Evolutionary conservation across 2,329 filamentous ascomycete genomes (phyloP).

Genomic region (Phaeosphaeriaceae sp.): DNA sequence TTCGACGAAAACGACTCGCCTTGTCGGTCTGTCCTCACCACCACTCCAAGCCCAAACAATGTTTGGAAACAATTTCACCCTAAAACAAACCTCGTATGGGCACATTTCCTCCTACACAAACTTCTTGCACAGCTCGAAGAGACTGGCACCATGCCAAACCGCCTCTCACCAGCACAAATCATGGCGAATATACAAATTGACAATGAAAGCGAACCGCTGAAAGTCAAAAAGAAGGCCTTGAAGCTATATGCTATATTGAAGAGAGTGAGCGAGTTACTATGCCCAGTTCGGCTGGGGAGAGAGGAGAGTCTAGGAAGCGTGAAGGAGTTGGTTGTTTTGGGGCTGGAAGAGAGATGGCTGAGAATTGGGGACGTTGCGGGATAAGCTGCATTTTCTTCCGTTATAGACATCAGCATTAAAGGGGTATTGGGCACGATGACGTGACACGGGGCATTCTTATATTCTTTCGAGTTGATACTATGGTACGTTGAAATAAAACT

Average conservation of each 20-base stretch:
- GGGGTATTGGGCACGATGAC: too few species aligned
- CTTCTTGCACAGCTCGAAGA: constrained; percentile 53
- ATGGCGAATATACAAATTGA: constrained; percentile 17
- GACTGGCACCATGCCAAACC: constrained; percentile 25
- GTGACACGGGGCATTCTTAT: too few species aligned
- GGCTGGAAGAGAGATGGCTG: constrained; percentile 44
- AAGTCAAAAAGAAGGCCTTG: constrained; percentile 44
- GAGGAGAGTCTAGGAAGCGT: constrained; percentile 33
- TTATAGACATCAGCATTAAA: too few species aligned
- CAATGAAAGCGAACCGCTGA: constrained; percentile 12
- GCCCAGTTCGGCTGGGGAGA: constrained; percentile 44
- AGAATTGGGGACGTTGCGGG: constrained; percentile 41
- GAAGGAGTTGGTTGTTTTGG: constrained; percentile 43
- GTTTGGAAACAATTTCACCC: constrained; percentile 63
- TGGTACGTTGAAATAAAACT: too few species aligned
- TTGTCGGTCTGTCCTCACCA: constrained; percentile 1
- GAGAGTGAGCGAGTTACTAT: constrained; percentile 46
- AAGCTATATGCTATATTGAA: constrained; percentile 48
- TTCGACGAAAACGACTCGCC: constrained; percentile 19
- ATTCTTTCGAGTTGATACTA: too few species aligned
- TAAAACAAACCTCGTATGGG: constrained; percentile 68
- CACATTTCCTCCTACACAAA: constrained; percentile 65
- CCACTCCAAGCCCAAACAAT: constrained; percentile 5
- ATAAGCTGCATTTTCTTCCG: background rate
- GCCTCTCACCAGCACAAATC: constrained; percentile 14